Evolutionary conservation across 202 grass and related monocot species (phyloP), one percentile per base, ranked within the genome.

Genomic region (Carex sylvatica): DNA sequence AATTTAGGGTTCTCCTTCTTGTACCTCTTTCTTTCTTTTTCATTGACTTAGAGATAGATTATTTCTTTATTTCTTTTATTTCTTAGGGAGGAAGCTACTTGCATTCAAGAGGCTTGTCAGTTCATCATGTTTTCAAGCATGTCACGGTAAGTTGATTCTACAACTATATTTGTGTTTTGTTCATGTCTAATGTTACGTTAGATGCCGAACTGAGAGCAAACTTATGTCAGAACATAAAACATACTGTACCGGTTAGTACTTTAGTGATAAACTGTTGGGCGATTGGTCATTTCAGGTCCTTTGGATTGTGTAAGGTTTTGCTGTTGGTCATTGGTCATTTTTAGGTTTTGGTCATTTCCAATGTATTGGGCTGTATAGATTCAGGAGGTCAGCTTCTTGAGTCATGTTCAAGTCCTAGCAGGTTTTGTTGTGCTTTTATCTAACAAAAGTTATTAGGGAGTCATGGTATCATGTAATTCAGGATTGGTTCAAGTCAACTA

Each of bases 101-200:
- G 74, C 92, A 99, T 62, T 84, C 93, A 6, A 96, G 91, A 92
- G 93, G 96, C 12, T 22, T 87, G 33, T 96, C 96, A 4, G 78
- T 89, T 62, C 93, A 99, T 89, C 86, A 96, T 87, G 91, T 92
- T 55, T 99, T 99, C 76, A 96, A 91, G 79, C 91, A 92, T 84
- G 81, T 99, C 58, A 92, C 90, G 33, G 96, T 93, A 93, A 92
- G 79, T 78, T 59, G 49, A 51, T 59, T 77, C 16, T 20, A 58
- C 3, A 52, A 19, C 59, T 67, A 56, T 18, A 82, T 67, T 52
- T 54, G 44, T 66, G 60, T 81, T 51, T 26, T 2, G 49, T 65
- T n/a, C 38, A 47, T 14, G 16, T 65, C 18, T 80, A 65, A 65
- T 80, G 9, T 26, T 26, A 35, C 8, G 19, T 47, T 44, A 64